Conservation (phyloP, 2,329 filamentous ascomycete genomes). For the Arthrinium puccinioides region DNA sequence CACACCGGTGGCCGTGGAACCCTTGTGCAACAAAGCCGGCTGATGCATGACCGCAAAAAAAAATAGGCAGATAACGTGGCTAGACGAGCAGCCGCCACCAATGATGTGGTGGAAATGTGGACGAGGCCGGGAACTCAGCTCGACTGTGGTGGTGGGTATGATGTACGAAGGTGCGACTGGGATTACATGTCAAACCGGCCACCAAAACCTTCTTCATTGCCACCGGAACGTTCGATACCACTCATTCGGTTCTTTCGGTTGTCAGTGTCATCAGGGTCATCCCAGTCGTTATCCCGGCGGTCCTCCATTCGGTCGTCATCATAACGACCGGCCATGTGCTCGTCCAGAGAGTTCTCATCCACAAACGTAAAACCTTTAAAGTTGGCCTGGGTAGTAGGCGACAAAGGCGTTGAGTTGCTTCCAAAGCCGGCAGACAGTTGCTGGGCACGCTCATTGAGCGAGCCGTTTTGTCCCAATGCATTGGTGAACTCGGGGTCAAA, state of each 20-base stretch:
- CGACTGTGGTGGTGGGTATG: no score
- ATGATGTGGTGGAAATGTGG: no score
- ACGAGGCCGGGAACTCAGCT: no score
- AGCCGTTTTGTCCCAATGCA: slow-evolving; percentile 77
- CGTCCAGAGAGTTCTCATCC: slow-evolving; percentile 92
- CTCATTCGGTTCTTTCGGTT: slow-evolving; percentile 51
- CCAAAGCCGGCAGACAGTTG: slow-evolving; percentile 79
- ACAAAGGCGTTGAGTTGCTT: slow-evolving; percentile 76
- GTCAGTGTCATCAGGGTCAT: slow-evolving; percentile 50
- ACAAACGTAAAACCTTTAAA: slow-evolving; percentile 99
- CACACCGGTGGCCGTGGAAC: slow-evolving; percentile 1
- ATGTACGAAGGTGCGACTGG: no score
- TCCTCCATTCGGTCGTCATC: slow-evolving; percentile 54
- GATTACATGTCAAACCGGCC: no score
- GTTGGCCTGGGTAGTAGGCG: slow-evolving; percentile 92
- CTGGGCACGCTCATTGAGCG: slow-evolving; percentile 84
- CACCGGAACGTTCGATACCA: slow-evolving; percentile 50
- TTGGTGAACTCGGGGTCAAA: slow-evolving; percentile 99
- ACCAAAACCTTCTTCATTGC: slow-evolving; percentile 56
- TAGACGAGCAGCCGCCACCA: no score
- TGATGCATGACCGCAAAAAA: slow-evolving; percentile 1
- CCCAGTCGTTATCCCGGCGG: slow-evolving; percentile 46
- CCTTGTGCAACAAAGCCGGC: slow-evolving; percentile 4
- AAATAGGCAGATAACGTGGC: not conserved
- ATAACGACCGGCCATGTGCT: slow-evolving; percentile 57